Evolutionary conservation across 495 filamentous ascomycete genomes (phyloP), one percentile per base, ranked within the genome.

Genomic region (Hypoxylon subgilvum): DNA sequence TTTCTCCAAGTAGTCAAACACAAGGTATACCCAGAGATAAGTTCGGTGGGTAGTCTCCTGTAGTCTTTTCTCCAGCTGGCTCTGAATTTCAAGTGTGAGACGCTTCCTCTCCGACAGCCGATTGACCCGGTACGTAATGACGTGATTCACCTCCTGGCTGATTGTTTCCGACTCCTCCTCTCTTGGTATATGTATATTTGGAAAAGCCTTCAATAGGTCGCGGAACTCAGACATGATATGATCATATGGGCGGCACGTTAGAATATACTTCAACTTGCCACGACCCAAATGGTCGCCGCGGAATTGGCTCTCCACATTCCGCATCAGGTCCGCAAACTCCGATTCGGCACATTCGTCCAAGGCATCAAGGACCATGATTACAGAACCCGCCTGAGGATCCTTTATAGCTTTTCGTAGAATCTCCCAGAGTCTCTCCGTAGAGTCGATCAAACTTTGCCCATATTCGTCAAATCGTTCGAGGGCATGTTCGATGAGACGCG

Each of bases 361-460:
- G 0, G 76, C 80, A 56, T 81, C 77, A 14, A 82, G 28, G n/a
- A 80, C 36, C 42, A 80, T 68, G n/a, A n/a, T n/a, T n/a, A 41
- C 76, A 79, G 8, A 69, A 57, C 32, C 34, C 39, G 4, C 10
- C 27, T n/a, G n/a, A 19, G 14, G 1, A 23, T 22, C 6, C 10
- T 42, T 9, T 12, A 52, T 27, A 36, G 43, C 43, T 5, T 35
- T 25, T 14, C 66, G 9, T 54, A 61, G 49, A 9, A 38, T 27
- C 17, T 6, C 60, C 69, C 6, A 23, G 1, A 16, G 9, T n/a
- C 8, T 62, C 40, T 25, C 71, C 17, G 6, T 63, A 17, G 17
- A 9, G 5, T 16, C 12, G 38, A 28, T 8, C 3, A 49, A 36
- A 16, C 31, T n/a, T 27, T 1, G 30, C 4, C 58, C 58, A 18